phyloP scores from a whole-genome alignment of 2,329 filamentous ascomycete species.

The Bipolaris cookei region DNA sequence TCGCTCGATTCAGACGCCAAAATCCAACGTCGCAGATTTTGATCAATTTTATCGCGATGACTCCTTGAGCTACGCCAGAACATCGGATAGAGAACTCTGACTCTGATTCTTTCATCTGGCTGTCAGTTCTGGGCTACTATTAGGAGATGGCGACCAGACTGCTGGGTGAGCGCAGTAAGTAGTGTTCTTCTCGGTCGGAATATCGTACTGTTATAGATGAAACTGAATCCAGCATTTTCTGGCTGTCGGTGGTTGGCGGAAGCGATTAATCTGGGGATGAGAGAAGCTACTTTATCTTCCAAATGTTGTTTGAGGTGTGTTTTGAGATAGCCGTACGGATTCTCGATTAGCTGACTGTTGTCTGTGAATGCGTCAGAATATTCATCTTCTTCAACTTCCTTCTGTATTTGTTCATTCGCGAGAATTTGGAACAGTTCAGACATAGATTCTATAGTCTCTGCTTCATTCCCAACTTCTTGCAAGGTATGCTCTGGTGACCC shows the following conservation, averaged over 20 bases:
- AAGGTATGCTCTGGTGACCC: neutral
- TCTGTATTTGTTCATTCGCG: neutral
- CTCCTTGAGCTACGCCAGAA: conserved; percentile 4
- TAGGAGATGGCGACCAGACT: conserved; percentile 1
- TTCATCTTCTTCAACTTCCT: neutral
- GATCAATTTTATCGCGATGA: conserved; percentile 1
- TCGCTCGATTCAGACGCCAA: neutral
- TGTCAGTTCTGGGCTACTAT: conserved; percentile 1
- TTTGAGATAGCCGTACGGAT: conserved; percentile 1
- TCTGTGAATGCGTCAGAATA: conserved; percentile 11
- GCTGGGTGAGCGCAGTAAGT: neutral
- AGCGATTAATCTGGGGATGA: conserved; percentile 15
- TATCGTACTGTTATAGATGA: neutral
- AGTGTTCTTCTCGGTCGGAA: conserved; percentile 16
- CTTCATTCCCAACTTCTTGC: neutral
- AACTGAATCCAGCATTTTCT: conserved; percentile 11
- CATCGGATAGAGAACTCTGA: conserved; percentile 16
- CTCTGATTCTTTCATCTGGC: conserved; percentile 2
- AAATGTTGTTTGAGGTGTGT: neutral
- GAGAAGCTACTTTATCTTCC: neutral
- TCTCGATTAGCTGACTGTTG: neutral
- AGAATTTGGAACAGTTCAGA: neutral
- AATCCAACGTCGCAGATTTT: neutral
- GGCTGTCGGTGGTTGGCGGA: conserved; percentile 15
- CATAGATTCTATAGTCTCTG: neutral